These are phyloP conservation scores for Cicer chorassanicum DNA, from an alignment of 306 rosid genomes.

Conservation along the genomic window DNA sequence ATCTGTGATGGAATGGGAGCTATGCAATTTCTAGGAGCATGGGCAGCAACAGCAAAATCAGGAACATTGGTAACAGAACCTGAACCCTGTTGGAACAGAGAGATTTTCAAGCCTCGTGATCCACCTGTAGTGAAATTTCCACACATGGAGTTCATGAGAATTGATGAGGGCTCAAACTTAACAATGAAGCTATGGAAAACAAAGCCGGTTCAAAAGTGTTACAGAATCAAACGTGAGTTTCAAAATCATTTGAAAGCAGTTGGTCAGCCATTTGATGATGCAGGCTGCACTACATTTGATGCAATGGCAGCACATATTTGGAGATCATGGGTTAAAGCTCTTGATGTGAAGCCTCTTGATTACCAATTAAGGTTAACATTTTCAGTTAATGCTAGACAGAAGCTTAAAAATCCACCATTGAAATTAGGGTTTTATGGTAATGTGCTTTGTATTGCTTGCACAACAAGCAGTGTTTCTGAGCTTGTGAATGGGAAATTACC, in stretches of 20 bases:
- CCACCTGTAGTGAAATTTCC: conserved; percentile 73
- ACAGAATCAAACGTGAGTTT: conserved; percentile 66
- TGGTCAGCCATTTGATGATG: conserved; percentile 56
- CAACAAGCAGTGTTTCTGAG: conserved; percentile 60
- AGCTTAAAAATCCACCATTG: conserved; percentile 62
- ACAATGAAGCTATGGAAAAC: conserved; percentile 66
- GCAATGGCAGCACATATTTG: conserved; percentile 90
- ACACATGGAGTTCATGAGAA: conserved; percentile 80
- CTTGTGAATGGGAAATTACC: conserved; percentile 59
- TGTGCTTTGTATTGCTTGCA: conserved; percentile 76
- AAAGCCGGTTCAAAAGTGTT: conserved; percentile 78
- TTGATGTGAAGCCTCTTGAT: conserved; percentile 72
- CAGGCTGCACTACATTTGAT: conserved; percentile 72
- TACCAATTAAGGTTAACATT: conserved; percentile 75
- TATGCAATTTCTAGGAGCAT: conserved; percentile 79
- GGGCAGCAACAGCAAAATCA: conserved; percentile 79
- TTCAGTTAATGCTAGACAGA: conserved; percentile 73
- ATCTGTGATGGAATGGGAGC: conserved; percentile 95
- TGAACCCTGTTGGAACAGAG: conserved; percentile 76
- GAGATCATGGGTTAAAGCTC: conserved; percentile 92
- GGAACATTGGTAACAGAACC: conserved; percentile 61
- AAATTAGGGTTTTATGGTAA: conserved; percentile 87
- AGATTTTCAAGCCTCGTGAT: conserved; percentile 63
- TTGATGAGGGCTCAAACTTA: conserved; percentile 76
- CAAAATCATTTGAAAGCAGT: conserved; percentile 60